These are phyloP conservation scores for Backusella westeae DNA, from an alignment of 192 early-diverging fungal genomes.

Conservation along the genomic window DNA sequence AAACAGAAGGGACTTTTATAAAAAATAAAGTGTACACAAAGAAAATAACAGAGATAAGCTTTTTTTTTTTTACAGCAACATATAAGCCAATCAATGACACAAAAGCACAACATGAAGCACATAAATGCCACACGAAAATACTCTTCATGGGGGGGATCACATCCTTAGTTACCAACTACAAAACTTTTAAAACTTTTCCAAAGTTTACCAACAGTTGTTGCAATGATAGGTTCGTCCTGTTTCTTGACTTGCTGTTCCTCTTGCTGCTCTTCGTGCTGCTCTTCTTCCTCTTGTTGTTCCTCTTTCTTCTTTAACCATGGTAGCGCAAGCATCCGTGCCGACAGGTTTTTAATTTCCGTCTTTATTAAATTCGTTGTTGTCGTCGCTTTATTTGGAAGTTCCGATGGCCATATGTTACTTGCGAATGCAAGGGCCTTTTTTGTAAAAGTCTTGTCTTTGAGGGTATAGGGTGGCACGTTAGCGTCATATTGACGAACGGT, in stretches of 20 bases:
- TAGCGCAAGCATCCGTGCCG: not conserved
- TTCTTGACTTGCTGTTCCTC: not conserved
- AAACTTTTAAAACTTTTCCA: slow-evolving; percentile 3
- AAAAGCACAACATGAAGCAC: not conserved
- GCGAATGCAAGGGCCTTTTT: not conserved
- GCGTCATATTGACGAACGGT: not conserved
- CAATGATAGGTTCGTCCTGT: not conserved
- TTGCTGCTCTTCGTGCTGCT: not conserved
- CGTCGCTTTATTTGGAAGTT: not conserved
- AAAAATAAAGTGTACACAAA: not conserved
- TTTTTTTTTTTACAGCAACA: not conserved
- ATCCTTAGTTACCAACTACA: not conserved
- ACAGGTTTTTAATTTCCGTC: slow-evolving; percentile 4
- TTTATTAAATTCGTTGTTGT: slow-evolving; percentile 3
- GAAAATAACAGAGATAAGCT: not conserved
- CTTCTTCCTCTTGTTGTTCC: not conserved
- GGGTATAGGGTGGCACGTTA: not conserved
- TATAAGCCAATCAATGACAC: not conserved
- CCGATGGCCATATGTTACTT: not conserved
- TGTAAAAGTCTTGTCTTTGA: not conserved
- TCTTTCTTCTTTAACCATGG: not conserved
- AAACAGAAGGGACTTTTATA: not conserved
- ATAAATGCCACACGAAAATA: not conserved
- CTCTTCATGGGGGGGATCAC: not conserved
- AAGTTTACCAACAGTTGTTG: not conserved